Evolutionary conservation across 768 basidiomycete species (phyloP).

Genomic region (Serendipita vermifera): DNA sequence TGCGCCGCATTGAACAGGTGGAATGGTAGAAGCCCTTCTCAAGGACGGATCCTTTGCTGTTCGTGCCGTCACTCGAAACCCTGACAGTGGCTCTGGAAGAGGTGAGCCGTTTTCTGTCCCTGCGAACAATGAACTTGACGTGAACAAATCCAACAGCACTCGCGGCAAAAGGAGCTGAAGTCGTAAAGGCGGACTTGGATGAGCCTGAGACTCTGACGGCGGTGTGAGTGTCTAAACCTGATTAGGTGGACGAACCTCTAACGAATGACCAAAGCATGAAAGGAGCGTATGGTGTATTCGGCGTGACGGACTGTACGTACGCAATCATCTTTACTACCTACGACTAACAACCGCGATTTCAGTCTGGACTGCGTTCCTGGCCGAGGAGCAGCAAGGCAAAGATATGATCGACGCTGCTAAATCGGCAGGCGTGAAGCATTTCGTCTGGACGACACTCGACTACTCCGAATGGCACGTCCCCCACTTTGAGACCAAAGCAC

Average conservation of each 20-base stretch:
- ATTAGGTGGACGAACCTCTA: too few species aligned
- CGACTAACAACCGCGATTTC: neutral
- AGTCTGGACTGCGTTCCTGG: slow-evolving; percentile 7
- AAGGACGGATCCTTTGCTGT: slow-evolving; percentile 8
- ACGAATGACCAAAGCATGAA: too few species aligned
- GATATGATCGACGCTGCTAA: slow-evolving; percentile 16
- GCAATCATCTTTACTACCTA: neutral
- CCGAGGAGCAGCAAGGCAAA: slow-evolving; percentile 15
- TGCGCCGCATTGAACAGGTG: neutral
- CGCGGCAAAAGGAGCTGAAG: slow-evolving; percentile 13
- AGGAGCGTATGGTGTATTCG: slow-evolving; percentile 25
- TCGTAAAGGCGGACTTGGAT: slow-evolving; percentile 17
- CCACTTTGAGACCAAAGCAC: slow-evolving; percentile 13
- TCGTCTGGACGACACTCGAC: slow-evolving; percentile 15
- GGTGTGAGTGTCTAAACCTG: too few species aligned
- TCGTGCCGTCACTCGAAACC: slow-evolving; percentile 11
- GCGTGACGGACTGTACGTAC: slow-evolving; percentile 17
- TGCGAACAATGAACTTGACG: too few species aligned
- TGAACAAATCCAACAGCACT: too few species aligned
- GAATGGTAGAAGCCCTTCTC: slow-evolving; percentile 9
- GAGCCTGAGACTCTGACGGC: slow-evolving; percentile 20
- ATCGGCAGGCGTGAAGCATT: slow-evolving; percentile 14
- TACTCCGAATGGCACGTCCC: slow-evolving; percentile 9
- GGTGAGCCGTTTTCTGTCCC: too few species aligned
- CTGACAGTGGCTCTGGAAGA: neutral